These are phyloP conservation scores for Triangularia verruculosa DNA, from an alignment of 2,329 filamentous ascomycete species.

Conservation along the genomic window DNA sequence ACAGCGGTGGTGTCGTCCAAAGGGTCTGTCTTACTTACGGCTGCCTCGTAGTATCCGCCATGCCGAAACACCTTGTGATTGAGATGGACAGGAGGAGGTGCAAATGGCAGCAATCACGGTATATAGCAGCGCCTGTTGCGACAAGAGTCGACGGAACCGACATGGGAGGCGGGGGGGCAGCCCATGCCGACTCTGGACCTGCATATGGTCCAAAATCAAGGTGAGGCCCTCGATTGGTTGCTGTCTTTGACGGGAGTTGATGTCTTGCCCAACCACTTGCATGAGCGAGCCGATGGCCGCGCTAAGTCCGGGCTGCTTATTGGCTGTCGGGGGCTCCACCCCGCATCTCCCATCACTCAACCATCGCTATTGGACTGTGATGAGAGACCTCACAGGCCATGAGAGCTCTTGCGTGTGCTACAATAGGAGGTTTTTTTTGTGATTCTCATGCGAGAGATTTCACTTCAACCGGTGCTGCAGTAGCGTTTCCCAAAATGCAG, in stretches of 20 bases:
- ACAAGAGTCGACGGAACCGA: slow-evolving; percentile 5
- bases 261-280: not conserved
- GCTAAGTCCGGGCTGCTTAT: not conserved
- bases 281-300: not conserved
- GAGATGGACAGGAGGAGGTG: slow-evolving; percentile 36
- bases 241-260: not conserved
- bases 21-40: slow-evolving; percentile 29
- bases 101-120: slow-evolving; percentile 7
- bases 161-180: not conserved
- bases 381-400: not conserved
- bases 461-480: not conserved
- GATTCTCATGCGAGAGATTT: not conserved
- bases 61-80: slow-evolving; percentile 51
- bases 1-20: slow-evolving; percentile 14
- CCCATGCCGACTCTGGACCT: not conserved
- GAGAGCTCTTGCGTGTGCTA: not conserved
- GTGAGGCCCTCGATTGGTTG: not conserved
- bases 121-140: slow-evolving; percentile 11
- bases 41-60: slow-evolving; percentile 39
- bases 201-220: not conserved
- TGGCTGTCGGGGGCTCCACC: not conserved
- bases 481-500: not conserved
- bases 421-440: not conserved
- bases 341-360: not conserved
- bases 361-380: not conserved